Base-by-base conservation (phyloP, 129 eudicot species). In the Calendula officinalis region DNA sequence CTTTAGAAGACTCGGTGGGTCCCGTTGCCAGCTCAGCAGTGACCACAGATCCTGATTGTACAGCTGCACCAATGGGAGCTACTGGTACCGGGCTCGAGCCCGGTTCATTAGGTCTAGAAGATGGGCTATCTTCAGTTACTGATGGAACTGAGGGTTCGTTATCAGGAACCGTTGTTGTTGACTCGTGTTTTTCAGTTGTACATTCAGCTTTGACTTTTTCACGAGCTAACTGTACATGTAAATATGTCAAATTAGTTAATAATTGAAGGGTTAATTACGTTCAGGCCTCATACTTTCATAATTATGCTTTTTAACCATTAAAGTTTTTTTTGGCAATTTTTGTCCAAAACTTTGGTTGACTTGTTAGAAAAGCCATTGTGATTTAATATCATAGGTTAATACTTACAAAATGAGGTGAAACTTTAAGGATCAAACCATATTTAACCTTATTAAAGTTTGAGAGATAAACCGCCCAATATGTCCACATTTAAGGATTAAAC, bases 201-300 rank as follows among this genome's bases (percentile, higher is more conserved):
- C 51, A 57, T 58, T 75, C 68, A 63, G 35, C 32, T 37, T 63
- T 82, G 47, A 67, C 62, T 66, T 75, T 75, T 51, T 86, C 92
- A 69, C 97, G 95, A 52, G 95, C 96, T 66, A 83, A 63, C 97
- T 92, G 83, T 36, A 70, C 7, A 36, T 39, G 43, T 41, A 33
- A 53, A 55, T 8, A 56, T 56, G 48, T 47, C 58, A 38, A 34
- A 38, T 55, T 17, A 75, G 56, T 35, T 12, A 42, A 52, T 0
- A 35, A 32, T 35, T 7, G 14, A 44, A 8, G 62, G 65, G 27
- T 32, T 4, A 32, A 50, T 22, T 22, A 22, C 2, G 30, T 22
- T 22, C 30, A 22, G 30, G 1, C 30, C 1, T 22, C 30, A 2
- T 22, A 22, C 30, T 22, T 22, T 22, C 2, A 22, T 22, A 22